A percentile compares a stretch with the other conserved stretches of the same genome.
These are phyloP conservation scores for Chalciporus pseudorubinellus DNA, from an alignment of 768 basidiomycete genomes.

Conservation along the genomic window DNA sequence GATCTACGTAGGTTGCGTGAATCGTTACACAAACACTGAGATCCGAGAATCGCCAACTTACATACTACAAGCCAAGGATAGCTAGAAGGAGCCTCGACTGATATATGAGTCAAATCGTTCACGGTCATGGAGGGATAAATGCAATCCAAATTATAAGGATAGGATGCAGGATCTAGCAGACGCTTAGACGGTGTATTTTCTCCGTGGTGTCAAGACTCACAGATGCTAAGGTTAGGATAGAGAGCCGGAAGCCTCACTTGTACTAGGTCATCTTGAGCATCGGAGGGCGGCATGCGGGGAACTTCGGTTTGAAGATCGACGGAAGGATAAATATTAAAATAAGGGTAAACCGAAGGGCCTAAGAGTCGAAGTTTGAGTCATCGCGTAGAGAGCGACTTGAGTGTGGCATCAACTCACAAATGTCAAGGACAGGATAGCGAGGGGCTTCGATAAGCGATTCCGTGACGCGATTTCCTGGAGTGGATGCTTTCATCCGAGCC, in stretches of 20 bases:
- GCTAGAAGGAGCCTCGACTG: slow-evolving; percentile 8
- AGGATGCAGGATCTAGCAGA: slow-evolving; percentile 36
- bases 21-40: background rate
- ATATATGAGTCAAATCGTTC: slow-evolving; percentile 1
- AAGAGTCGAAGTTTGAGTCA: background rate
- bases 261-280: background rate
- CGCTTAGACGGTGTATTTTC: background rate
- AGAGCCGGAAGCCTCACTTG: slow-evolving; percentile 7
- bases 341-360: slow-evolving; percentile 39
- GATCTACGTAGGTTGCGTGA: slow-evolving; percentile 11
- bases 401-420: slow-evolving; percentile 13
- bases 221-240: slow-evolving; percentile 30
- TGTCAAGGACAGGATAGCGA: slow-evolving; percentile 22
- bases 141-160: slow-evolving; percentile 38
- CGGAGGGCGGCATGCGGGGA: background rate
- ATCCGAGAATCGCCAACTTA: slow-evolving; percentile 18
- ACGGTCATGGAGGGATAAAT: slow-evolving; percentile 32
- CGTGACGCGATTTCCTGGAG: background rate
- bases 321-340: slow-evolving; percentile 41
- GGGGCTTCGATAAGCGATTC: background rate
- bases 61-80: slow-evolving; percentile 42
- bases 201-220: slow-evolving; percentile 26
- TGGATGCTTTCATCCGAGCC: background rate
- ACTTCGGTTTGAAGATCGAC: slow-evolving; percentile 3
- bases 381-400: no score